Evolutionary conservation across 805 yeast species (phyloP), one percentile per base, ranked within the genome.

Genomic region (Kuraishia molischiana): DNA sequence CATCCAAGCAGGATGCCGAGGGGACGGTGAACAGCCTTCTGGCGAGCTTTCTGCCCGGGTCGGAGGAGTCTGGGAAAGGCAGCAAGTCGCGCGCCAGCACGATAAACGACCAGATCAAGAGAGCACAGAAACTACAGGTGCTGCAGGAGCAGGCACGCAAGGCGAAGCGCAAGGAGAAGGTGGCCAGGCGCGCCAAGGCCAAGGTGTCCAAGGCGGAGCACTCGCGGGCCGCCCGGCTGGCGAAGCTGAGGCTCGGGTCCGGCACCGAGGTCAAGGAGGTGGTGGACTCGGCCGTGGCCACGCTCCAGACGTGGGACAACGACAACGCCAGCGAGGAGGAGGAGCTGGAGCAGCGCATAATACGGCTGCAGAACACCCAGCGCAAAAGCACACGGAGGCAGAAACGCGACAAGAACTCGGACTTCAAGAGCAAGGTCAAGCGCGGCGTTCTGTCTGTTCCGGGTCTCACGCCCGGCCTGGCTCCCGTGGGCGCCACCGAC

Each of bases 401-500:
- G 54, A 61, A 40, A 52, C 51, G 41, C 53, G 51, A 35, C 50
- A 28, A 28, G 17, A 14, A 8, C 17, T 9, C 17, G 13, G 17
- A 56, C 8, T 61, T 66, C 51, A 56, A 63, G 35, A 54, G 59
- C 22, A 68, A 66, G 49, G 54, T 69, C 37, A 54, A 64, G 40
- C 58, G 60, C 36, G 76, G 75, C 17, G 48, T 53, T 28, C 56
- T 69, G 44, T 56, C 72, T 3, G 59, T 61, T 43, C 72, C 84
- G 30, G 90, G 92, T 20, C 64, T 84, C 39, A 84, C 94, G 0
- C 94, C 92, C 1, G 94, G 94, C 44, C 67, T 84, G 56, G 94
- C 92, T 1, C 92, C 92, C 24, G 87, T 84, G 19, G 89, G 77
- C 26, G 63, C 67, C 45, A 69, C 73, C 32, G 79, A 75, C 46